Conservation (phyloP, 768 basidiomycete genomes). For the Naganishia friedmannii region DNA sequence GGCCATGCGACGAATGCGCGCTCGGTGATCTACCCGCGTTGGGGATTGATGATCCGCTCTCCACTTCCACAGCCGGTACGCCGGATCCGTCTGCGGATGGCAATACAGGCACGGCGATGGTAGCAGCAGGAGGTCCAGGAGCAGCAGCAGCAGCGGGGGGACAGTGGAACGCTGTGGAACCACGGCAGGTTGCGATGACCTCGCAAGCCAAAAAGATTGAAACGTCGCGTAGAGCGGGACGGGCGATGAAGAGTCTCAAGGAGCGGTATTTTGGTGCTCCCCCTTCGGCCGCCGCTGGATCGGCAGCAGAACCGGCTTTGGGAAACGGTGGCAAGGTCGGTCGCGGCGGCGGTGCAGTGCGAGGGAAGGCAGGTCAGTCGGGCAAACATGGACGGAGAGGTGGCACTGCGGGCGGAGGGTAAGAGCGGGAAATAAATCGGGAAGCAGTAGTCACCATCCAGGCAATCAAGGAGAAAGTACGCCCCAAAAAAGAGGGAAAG, state of each 20-base stretch:
- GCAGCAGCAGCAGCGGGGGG: neutral
- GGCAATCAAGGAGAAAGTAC: no score
- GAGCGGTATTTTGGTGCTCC: constrained; percentile 24
- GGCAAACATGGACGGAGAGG: no score
- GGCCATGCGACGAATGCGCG: constrained; percentile 46
- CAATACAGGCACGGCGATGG: neutral
- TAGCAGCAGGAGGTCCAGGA: no score
- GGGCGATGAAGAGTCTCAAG: constrained; percentile 30
- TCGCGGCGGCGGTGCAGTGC: no score
- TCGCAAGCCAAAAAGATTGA: constrained; percentile 19
- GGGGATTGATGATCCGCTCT: neutral
- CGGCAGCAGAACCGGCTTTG: neutral
- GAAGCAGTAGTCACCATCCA: no score
- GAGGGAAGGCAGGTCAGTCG: no score
- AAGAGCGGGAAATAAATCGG: no score
- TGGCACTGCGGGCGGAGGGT: no score
- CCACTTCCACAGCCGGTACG: neutral
- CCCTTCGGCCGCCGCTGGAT: neutral
- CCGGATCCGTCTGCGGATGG: neutral
- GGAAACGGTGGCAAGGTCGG: no score
- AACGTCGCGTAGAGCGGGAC: constrained; percentile 5
- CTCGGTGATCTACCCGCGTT: neutral
- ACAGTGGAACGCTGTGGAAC: constrained; percentile 20
- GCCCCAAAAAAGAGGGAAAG: no score
- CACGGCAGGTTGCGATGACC: constrained; percentile 21